These are phyloP conservation scores for Pascua guehoae DNA, from an alignment of 1,284 basidiomycete genomes.

Conservation along the genomic window DNA sequence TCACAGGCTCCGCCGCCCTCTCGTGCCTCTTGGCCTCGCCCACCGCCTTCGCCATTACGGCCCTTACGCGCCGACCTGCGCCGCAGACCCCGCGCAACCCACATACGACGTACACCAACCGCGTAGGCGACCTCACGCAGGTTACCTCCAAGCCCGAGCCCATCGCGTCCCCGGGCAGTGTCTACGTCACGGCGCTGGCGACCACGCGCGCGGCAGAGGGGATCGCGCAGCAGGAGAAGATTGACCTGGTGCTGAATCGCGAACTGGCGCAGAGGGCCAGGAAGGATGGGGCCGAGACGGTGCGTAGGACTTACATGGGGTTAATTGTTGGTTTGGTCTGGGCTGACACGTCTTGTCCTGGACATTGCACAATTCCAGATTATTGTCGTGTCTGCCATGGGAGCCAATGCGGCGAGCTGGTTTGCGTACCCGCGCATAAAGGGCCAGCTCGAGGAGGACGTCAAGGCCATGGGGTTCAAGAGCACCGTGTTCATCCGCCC, in stretches of 20 bases:
- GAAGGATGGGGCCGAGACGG: conserved; percentile 37
- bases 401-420: conserved; percentile 22
- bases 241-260: conserved; percentile 41
- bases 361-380: conserved; percentile 15
- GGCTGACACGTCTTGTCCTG: too few species aligned
- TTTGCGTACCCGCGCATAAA: conserved; percentile 41
- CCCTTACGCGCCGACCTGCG: conserved; percentile 35
- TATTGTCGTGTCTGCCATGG: conserved; percentile 42
- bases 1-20: conserved; percentile 39
- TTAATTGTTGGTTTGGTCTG: too few species aligned
- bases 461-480: conserved; percentile 35
- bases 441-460: conserved; percentile 41
- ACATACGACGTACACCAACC: conserved; percentile 24
- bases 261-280: conserved; percentile 39
- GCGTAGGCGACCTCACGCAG: conserved; percentile 25
- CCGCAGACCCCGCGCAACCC: conserved; percentile 12
- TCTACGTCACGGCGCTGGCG: conserved; percentile 40
- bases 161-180: conserved; percentile 20
- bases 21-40: conserved; percentile 27
- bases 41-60: conserved; percentile 32
- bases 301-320: conserved; percentile 16
- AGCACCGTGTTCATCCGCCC: conserved; percentile 42
- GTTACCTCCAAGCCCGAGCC: conserved; percentile 7
- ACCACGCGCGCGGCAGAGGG: conserved; percentile 45
- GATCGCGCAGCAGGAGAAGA: conserved; percentile 26